Evolutionary conservation across 305 asterid species (phyloP).

Genomic region (Fraxinus albicans): DNA sequence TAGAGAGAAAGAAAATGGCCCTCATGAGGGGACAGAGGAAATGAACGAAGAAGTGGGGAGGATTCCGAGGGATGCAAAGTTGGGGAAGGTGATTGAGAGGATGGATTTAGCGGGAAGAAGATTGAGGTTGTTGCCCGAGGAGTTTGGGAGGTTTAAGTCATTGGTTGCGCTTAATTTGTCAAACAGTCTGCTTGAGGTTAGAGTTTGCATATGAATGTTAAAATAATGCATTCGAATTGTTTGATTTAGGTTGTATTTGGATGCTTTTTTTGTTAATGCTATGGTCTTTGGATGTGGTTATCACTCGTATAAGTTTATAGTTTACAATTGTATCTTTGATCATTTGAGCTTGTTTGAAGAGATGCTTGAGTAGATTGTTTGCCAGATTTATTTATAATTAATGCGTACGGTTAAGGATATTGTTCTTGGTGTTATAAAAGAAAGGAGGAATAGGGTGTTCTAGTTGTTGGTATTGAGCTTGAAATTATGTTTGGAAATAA

Average conservation of each 20-base stretch:
- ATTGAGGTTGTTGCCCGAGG: conserved; percentile 75
- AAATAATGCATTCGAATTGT: neutral
- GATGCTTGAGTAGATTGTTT: conserved; percentile 4
- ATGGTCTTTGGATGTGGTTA: neutral
- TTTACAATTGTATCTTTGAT: neutral
- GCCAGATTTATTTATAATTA: neutral
- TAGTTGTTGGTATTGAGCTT: neutral
- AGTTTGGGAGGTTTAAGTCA: conserved; percentile 59
- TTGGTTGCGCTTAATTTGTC: conserved; percentile 69
- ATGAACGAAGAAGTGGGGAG: conserved; percentile 62
- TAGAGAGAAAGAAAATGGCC: conserved; percentile 23
- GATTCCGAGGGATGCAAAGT: conserved; percentile 58
- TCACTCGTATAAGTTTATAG: neutral
- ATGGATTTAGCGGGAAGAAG: conserved; percentile 58
- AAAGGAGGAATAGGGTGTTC: neutral
- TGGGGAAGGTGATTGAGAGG: conserved; percentile 53
- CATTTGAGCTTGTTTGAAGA: conserved; percentile 3
- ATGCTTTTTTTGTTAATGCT: neutral
- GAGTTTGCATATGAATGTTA: conserved; percentile 11
- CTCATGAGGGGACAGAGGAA: conserved; percentile 34
- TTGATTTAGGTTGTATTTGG: neutral
- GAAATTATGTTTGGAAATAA: neutral
- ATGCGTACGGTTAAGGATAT: neutral
- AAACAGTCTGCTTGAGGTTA: conserved; percentile 71
- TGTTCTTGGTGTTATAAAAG: neutral